Evolutionary conservation across 2,329 filamentous ascomycete genomes (phyloP).

Genomic region (Claviceps sp.): DNA sequence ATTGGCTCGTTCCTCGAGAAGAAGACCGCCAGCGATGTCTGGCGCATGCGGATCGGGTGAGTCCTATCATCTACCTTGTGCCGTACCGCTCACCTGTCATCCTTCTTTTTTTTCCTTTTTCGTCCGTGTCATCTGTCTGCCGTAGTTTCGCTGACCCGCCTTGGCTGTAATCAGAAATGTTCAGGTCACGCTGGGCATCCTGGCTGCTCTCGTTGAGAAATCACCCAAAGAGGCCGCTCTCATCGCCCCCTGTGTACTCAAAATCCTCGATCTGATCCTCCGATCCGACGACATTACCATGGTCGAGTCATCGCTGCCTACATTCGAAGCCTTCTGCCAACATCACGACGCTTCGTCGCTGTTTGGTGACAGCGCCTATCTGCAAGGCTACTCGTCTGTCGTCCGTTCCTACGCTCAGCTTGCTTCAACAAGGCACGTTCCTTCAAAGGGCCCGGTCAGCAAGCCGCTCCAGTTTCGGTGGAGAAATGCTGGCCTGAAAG

Average conservation of each 20-base stretch:
- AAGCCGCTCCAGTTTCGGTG: constrained; percentile 67
- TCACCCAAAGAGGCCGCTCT: constrained; percentile 79
- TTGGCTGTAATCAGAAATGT: constrained; percentile 52
- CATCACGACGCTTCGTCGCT: constrained; percentile 79
- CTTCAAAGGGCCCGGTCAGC: constrained; percentile 41
- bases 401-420: constrained; percentile 69
- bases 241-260: constrained; percentile 73
- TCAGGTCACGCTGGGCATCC: constrained; percentile 86
- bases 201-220: constrained; percentile 86
- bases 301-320: constrained; percentile 78
- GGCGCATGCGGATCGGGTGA: constrained; percentile 75
- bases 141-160: neutral
- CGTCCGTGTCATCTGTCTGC: neutral
- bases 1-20: constrained; percentile 91
- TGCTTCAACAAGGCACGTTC: constrained; percentile 48
- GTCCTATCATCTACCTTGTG: constrained; percentile 11
- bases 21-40: constrained; percentile 84
- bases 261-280: constrained; percentile 71
- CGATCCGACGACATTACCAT: constrained; percentile 80
- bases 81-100: neutral
- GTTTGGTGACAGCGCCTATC: constrained; percentile 73
- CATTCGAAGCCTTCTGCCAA: constrained; percentile 78
- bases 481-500: constrained; percentile 60
- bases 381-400: constrained; percentile 69
- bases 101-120: neutral